These are phyloP conservation scores for Xylaria sp. DNA, from an alignment of 2,329 filamentous ascomycete genomes.

Conservation along the genomic window DNA sequence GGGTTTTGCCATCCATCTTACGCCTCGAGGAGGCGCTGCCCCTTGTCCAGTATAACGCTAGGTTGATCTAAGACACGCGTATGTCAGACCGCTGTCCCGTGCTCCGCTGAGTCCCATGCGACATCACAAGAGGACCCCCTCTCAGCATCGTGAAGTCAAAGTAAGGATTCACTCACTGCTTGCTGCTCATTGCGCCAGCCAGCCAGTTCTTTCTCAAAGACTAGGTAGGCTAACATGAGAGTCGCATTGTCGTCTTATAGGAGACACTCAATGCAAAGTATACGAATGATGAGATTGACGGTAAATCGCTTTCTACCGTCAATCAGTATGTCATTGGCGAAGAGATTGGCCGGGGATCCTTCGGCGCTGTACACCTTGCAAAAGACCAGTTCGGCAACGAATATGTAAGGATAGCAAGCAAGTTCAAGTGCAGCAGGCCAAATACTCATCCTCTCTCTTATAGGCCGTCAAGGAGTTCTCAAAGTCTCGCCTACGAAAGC, in stretches of 20 bases:
- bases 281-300: slow-evolving; percentile 76
- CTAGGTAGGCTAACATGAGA: slow-evolving; percentile 6
- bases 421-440: not conserved
- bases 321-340: slow-evolving; percentile 94
- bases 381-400: slow-evolving; percentile 85
- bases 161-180: slow-evolving; percentile 32
- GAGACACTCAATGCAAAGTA: slow-evolving; percentile 91
- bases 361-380: slow-evolving; percentile 86
- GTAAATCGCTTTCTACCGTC: slow-evolving; percentile 71
- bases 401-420: slow-evolving; percentile 60
- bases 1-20: not conserved
- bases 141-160: slow-evolving; percentile 54
- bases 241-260: slow-evolving; percentile 37
- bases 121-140: slow-evolving; percentile 54
- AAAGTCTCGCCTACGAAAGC: slow-evolving; percentile 81
- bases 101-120: slow-evolving; percentile 47
- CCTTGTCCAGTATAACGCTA: not conserved
- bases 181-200: slow-evolving; percentile 1
- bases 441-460: slow-evolving; percentile 16
- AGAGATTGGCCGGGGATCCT: slow-evolving; percentile 95
- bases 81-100: slow-evolving; percentile 41
- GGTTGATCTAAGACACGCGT: slow-evolving; percentile 16
- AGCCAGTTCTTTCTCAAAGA: not conserved
- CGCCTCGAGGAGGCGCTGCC: not conserved
- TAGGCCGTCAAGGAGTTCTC: slow-evolving; percentile 98